A percentile compares a stretch with the other conserved stretches of the same genome.
Evolutionary conservation across 805 yeast genomes (phyloP).

Genomic region (Tetrapisispora taiwanensis): DNA sequence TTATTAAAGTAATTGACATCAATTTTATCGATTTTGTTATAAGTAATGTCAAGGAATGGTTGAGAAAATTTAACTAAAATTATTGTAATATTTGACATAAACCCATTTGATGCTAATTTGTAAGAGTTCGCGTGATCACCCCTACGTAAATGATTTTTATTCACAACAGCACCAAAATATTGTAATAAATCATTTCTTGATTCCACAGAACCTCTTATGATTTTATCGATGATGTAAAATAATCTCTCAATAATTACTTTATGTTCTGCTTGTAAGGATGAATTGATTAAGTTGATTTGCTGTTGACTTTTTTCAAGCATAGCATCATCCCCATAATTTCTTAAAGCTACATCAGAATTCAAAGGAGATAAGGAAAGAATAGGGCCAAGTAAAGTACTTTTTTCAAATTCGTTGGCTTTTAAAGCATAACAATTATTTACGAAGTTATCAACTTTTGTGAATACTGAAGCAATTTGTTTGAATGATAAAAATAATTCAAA

Average conservation of each 20-base stretch:
- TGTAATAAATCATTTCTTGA: constrained; percentile 55
- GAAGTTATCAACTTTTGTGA: constrained; percentile 50
- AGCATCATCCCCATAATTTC: constrained; percentile 33
- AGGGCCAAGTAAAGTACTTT: constrained; percentile 64
- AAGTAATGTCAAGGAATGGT: constrained; percentile 70
- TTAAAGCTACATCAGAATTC: constrained; percentile 38
- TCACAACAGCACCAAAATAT: constrained; percentile 66
- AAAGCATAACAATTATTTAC: constrained; percentile 33
- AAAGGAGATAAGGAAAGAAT: constrained; percentile 68
- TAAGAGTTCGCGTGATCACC: constrained; percentile 70
- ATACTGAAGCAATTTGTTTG: constrained; percentile 50
- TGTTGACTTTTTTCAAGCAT: constrained; percentile 27
- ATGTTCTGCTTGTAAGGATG: constrained; percentile 56
- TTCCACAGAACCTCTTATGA: constrained; percentile 60
- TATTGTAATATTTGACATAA: constrained; percentile 67
- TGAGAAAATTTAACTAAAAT: constrained; percentile 62
- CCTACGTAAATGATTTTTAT: constrained; percentile 75
- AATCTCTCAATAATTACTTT: constrained; percentile 49
- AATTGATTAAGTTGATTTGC: constrained; percentile 42
- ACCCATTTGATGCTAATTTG: constrained; percentile 63
- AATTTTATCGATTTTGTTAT: constrained; percentile 64
- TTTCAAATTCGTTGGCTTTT: constrained; percentile 47
- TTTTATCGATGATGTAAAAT: constrained; percentile 58
- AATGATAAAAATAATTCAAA: constrained; percentile 48
- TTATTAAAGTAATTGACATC: constrained; percentile 58